A percentile compares a stretch with the other conserved stretches of the same genome.
Conservation (phyloP, 495 filamentous ascomycete species). For the Penicillium samsonianum region DNA sequence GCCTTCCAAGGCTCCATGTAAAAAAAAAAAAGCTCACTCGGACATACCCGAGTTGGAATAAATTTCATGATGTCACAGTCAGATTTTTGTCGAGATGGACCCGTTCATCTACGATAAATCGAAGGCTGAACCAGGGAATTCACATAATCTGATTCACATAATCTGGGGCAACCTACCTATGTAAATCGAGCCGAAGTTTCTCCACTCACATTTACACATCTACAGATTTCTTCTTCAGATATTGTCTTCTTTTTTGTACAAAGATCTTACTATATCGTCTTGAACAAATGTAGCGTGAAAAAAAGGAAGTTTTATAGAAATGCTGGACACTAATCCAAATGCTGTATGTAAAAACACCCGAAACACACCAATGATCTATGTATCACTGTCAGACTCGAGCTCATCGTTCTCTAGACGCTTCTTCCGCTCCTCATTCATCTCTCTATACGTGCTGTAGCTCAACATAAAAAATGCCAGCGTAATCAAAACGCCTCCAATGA, state of each 20-base stretch:
- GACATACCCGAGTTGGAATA: not conserved
- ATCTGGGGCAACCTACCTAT: too few relatives aligned
- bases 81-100: not conserved
- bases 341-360: not conserved
- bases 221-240: too few relatives aligned
- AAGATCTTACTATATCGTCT: not conserved
- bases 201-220: too few relatives aligned
- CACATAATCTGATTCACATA: too few relatives aligned
- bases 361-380: conserved; percentile 29
- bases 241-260: too few relatives aligned
- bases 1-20: not conserved
- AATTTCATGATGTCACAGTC: not conserved
- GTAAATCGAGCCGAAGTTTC: too few relatives aligned
- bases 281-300: not conserved
- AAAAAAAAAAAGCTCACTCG: not conserved
- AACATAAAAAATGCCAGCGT: conserved; percentile 81
- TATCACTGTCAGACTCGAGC: conserved; percentile 45
- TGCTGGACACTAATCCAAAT: conserved; percentile 3
- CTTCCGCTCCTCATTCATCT: conserved; percentile 81
- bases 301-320: not conserved
- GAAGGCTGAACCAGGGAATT: too few relatives aligned
- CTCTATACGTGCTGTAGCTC: conserved; percentile 87
- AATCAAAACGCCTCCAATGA: conserved; percentile 83
- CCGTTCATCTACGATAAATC: too few relatives aligned
- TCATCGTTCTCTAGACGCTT: conserved; percentile 52